A percentile compares a stretch with the other conserved stretches of the same genome.
phyloP scores from a whole-genome alignment of 371 early-diverging fungal species.

The Apophysomyces variabilis region DNA sequence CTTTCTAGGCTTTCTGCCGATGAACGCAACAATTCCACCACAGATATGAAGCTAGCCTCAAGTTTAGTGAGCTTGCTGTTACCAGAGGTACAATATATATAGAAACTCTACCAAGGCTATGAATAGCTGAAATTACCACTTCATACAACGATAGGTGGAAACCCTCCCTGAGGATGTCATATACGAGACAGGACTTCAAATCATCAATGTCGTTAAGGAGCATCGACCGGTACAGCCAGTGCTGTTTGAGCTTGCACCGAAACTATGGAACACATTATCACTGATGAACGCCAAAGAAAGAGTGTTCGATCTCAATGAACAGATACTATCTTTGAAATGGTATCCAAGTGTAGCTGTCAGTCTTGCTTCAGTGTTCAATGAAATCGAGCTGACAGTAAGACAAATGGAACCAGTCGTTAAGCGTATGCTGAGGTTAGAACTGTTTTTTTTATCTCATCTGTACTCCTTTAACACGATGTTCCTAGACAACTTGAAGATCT shows the following conservation, averaged over 20 bases:
- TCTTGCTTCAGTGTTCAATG: conserved; percentile 53
- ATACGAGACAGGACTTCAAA: conserved; percentile 18
- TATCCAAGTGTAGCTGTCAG: conserved; percentile 40
- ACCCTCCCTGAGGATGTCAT: conserved; percentile 21
- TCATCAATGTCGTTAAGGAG: conserved; percentile 25
- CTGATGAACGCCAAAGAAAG: conserved; percentile 30
- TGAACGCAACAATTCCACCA: conserved; percentile 20
- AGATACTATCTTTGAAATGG: conserved; percentile 49
- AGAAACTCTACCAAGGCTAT: no score
- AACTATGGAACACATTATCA: conserved; percentile 46
- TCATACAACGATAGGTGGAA: conserved; percentile 34
- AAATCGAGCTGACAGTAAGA: conserved; percentile 48
- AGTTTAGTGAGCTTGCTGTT: conserved; percentile 36
- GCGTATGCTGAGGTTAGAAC: conserved; percentile 38
- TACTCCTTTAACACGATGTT: not conserved
- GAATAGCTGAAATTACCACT: no score
- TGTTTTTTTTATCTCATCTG: not conserved
- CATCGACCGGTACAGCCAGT: conserved; percentile 44
- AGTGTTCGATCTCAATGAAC: conserved; percentile 37
- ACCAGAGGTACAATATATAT: conserved; percentile 33
- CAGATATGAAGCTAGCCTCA: conserved; percentile 10
- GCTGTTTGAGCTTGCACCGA: conserved; percentile 50
- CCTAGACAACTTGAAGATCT: conserved; percentile 51
- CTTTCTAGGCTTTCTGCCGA: conserved; percentile 12
- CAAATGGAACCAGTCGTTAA: conserved; percentile 44